Evolutionary conservation across 192 early-diverging fungal species (phyloP).

Genomic region (Ambispora gerdemannii): DNA sequence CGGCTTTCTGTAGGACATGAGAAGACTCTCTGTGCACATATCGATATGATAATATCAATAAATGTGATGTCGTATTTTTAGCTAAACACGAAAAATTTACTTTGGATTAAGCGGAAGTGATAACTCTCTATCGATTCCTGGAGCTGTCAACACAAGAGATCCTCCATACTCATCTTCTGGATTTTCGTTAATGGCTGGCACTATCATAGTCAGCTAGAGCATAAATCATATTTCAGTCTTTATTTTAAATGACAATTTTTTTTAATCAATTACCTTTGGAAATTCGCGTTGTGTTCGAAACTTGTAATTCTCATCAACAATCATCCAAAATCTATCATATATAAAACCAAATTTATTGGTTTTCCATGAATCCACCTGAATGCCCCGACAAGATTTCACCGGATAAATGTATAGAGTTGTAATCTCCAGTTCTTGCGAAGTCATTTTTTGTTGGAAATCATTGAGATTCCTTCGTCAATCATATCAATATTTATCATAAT

Average conservation of each 20-base stretch:
- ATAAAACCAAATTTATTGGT: slow-evolving; percentile 28
- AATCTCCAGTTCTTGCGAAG: too few relatives aligned
- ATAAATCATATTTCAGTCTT: too few relatives aligned
- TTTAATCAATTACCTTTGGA: slow-evolving; percentile 27
- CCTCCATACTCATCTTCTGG: not conserved
- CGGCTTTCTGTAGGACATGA: slow-evolving; percentile 32
- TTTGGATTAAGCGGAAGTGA: slow-evolving; percentile 15
- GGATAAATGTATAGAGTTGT: slow-evolving; percentile 45
- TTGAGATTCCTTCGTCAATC: not conserved
- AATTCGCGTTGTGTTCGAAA: slow-evolving; percentile 26
- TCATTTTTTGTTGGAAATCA: not conserved
- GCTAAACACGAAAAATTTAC: slow-evolving; percentile 7
- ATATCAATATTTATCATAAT: too few relatives aligned
- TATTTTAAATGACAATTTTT: too few relatives aligned
- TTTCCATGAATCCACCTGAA: slow-evolving; percentile 35
- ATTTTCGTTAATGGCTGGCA: not conserved
- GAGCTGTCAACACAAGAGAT: not conserved
- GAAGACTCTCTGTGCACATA: slow-evolving; percentile 23
- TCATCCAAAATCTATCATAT: slow-evolving; percentile 34
- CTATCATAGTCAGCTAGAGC: not conserved
- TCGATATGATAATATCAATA: not conserved
- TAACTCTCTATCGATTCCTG: not conserved
- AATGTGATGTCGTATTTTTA: too few relatives aligned
- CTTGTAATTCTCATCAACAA: slow-evolving; percentile 30
- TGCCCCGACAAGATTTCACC: slow-evolving; percentile 54